Evolutionary conservation across 225 moss, liverwort and hornwort genomes (phyloP).

Genomic region (Bryoerythrophyllum caledonicum): DNA sequence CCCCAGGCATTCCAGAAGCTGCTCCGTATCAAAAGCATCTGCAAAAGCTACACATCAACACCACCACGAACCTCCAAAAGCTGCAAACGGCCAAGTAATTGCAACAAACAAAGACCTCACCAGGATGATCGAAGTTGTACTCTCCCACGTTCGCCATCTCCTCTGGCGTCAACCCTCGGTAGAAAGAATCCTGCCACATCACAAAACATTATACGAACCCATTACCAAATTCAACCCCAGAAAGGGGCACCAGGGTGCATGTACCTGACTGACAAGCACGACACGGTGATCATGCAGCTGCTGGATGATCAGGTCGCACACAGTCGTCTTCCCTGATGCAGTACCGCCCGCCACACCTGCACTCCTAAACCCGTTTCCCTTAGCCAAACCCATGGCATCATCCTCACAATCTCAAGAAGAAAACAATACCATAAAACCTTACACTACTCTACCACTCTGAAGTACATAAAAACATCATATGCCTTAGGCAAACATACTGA

Average conservation of each 20-base stretch:
- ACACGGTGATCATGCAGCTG: conserved; percentile 96
- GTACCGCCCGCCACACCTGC: conserved; percentile 89
- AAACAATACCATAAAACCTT: too few relatives aligned
- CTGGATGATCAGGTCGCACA: conserved; percentile 98
- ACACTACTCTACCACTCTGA: too few relatives aligned
- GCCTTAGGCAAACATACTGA: too few relatives aligned
- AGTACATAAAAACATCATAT: too few relatives aligned
- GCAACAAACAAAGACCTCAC: conserved; percentile 28
- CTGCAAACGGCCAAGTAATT: conserved; percentile 13
- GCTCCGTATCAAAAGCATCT: conserved; percentile 97
- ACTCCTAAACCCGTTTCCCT: conserved; percentile 13
- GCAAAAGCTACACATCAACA: conserved; percentile 11
- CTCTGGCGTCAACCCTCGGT: conserved; percentile 77
- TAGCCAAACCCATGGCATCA: conserved; percentile 3
- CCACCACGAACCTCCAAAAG: background rate
- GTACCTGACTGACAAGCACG: conserved; percentile 82
- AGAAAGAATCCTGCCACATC: conserved; percentile 72
- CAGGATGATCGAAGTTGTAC: conserved; percentile 92
- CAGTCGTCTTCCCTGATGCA: conserved; percentile 95
- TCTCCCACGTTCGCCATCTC: conserved; percentile 77
- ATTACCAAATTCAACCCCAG: background rate
- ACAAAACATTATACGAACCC: background rate
- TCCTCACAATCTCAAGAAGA: background rate
- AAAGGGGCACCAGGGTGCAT: background rate
- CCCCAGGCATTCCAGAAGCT: conserved; percentile 81